Evolutionary conservation across 345 rosid species (phyloP).

Genomic region (Laguncularia racemosa): DNA sequence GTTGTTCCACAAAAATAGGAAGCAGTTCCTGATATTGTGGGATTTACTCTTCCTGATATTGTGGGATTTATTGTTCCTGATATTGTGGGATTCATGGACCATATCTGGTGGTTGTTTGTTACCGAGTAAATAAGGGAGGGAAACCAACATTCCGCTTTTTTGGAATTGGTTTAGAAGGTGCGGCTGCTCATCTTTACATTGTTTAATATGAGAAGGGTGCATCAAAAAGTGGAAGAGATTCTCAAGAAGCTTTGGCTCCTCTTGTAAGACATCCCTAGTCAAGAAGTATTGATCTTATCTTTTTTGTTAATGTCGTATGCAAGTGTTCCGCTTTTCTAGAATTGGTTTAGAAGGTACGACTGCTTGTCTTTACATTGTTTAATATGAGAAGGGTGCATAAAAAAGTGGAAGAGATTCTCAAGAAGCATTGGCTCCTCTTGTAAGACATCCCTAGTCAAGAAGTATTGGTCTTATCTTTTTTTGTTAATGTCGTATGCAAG

Average conservation of each 20-base stretch:
- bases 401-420: conserved; percentile 85
- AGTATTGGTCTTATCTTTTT: too few species aligned
- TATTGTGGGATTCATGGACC: too few species aligned
- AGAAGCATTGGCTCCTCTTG: conserved; percentile 89
- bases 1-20: too few species aligned
- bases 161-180: conserved; percentile 99
- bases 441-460: conserved; percentile 26
- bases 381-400: conserved; percentile 87
- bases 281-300: too few species aligned
- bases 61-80: too few species aligned
- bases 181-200: conserved; percentile 89
- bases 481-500: too few species aligned
- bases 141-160: conserved; percentile 99
- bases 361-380: conserved; percentile 90
- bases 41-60: too few species aligned
- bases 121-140: too few species aligned
- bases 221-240: conserved; percentile 79
- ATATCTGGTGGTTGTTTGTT: too few species aligned
- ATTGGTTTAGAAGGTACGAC: conserved; percentile 99
- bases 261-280: conserved; percentile 41
- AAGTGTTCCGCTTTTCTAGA: conserved; percentile 97
- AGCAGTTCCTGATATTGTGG: too few species aligned
- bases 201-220: conserved; percentile 96
- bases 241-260: conserved; percentile 86
- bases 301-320: background rate